Percentiles rank a stretch among this genome's conserved stretches.
These are phyloP conservation scores for Magnolia officinalis DNA, from an alignment of 164 flowering plant species.

Conservation along the genomic window DNA sequence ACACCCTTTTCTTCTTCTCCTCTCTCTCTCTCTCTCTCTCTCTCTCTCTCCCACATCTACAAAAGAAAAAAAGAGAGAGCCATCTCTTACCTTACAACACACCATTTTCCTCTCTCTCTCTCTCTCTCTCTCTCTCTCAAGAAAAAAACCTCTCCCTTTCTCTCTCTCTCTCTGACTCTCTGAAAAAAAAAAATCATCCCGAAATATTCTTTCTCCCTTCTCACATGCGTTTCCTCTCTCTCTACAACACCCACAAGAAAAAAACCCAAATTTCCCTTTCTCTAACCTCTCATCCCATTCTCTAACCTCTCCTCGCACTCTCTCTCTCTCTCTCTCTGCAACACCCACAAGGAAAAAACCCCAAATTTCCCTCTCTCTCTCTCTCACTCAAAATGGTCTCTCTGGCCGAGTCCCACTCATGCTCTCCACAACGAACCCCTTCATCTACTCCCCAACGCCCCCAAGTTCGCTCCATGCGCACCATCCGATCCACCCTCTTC, in stretches of 20 bases:
- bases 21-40: too few species aligned
- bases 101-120: too few species aligned
- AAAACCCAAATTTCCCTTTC: background rate
- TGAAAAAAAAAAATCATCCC: too few species aligned
- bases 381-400: conserved; percentile 1
- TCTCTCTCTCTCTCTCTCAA: too few species aligned
- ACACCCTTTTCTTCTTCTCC: too few species aligned
- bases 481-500: conserved; percentile 66
- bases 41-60: too few species aligned
- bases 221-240: background rate
- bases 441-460: conserved; percentile 20
- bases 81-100: too few species aligned
- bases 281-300: background rate
- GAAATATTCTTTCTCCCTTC: too few species aligned
- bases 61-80: too few species aligned
- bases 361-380: background rate
- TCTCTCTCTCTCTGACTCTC: too few species aligned
- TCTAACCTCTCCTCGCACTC: background rate
- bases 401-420: background rate
- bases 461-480: conserved; percentile 79
- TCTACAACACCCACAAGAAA: too few species aligned
- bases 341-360: too few species aligned
- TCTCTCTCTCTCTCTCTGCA: background rate
- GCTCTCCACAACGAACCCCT: conserved; percentile 21
- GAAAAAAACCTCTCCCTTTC: background rate